Evolutionary conservation across 257 asterid genomes (phyloP).

Genomic region (Perilla frutescens): DNA sequence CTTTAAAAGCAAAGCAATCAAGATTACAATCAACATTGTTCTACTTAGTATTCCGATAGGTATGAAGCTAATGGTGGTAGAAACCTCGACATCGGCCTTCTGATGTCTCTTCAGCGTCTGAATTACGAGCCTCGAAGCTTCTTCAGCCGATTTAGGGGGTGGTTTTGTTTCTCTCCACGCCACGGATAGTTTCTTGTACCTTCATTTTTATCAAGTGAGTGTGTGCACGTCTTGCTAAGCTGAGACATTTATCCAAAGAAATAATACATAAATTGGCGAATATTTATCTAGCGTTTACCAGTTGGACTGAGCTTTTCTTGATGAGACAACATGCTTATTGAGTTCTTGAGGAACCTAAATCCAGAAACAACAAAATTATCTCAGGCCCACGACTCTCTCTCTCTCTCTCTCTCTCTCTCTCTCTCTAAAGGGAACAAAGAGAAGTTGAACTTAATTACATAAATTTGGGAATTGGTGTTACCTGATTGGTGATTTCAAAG

Average conservation of each 20-base stretch:
- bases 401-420: background rate
- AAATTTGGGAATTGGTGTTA: conserved; percentile 28
- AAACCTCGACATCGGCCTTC: conserved; percentile 94
- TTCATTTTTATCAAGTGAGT: conserved; percentile 38
- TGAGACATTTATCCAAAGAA: background rate
- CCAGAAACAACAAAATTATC: background rate
- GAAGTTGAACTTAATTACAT: background rate
- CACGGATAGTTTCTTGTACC: conserved; percentile 85
- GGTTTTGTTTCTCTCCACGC: conserved; percentile 96
- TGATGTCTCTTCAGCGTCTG: conserved; percentile 79
- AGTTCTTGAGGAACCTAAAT: conserved; percentile 87
- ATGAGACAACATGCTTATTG: conserved; percentile 69
- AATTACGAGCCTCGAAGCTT: conserved; percentile 81
- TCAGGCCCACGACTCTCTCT: background rate
- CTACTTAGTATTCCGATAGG: background rate
- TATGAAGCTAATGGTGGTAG: background rate
- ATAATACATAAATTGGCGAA: background rate
- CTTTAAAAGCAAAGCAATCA: conserved; percentile 43
- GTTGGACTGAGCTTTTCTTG: conserved; percentile 87
- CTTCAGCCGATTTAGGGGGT: conserved; percentile 86
- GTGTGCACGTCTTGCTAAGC: too few relatives aligned
- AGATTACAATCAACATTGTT: conserved; percentile 20
- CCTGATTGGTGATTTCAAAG: conserved; percentile 88
- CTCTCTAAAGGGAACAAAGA: background rate
- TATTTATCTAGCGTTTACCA: conserved; percentile 53